A percentile compares a stretch with the other conserved stretches of the same genome.
Conservation (phyloP, 73 alveolate species). For the Uronychia binucleata region DNA sequence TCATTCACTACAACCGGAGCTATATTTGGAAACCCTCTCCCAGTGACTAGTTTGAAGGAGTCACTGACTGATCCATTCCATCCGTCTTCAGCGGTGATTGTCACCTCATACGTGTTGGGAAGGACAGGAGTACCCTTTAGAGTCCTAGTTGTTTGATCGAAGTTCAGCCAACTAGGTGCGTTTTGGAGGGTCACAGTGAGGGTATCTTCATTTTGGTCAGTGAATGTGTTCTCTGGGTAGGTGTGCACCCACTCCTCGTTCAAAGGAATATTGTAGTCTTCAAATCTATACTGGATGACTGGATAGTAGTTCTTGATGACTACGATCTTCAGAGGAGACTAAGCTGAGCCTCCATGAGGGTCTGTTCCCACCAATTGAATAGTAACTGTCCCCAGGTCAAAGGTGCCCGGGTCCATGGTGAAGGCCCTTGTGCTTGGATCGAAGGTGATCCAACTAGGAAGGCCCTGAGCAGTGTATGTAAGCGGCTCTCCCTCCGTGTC, state of each 20-base stretch:
- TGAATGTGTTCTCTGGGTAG: neutral
- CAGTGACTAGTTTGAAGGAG: neutral
- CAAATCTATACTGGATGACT: neutral
- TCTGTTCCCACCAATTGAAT: conserved; percentile 8
- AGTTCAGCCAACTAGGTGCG: neutral
- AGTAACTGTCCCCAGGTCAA: conserved; percentile 1
- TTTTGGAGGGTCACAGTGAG: neutral
- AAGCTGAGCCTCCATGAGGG: conserved; percentile 11
- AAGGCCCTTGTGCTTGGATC: neutral
- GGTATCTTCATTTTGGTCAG: neutral
- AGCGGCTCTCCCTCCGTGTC: neutral
- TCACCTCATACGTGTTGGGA: neutral
- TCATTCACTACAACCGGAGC: neutral
- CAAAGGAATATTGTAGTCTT: neutral
- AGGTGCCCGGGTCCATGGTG: conserved; percentile 1
- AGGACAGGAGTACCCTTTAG: neutral
- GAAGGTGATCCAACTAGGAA: neutral
- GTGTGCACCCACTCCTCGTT: neutral
- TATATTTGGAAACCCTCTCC: neutral
- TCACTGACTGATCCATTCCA: neutral
- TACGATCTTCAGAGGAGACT: neutral
- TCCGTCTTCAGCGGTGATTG: neutral
- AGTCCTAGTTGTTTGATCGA: neutral
- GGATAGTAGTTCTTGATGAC: neutral
- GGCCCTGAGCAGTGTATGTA: neutral